Conservation (phyloP, 257 asterid genomes). For the Solanum tacnaense region DNA sequence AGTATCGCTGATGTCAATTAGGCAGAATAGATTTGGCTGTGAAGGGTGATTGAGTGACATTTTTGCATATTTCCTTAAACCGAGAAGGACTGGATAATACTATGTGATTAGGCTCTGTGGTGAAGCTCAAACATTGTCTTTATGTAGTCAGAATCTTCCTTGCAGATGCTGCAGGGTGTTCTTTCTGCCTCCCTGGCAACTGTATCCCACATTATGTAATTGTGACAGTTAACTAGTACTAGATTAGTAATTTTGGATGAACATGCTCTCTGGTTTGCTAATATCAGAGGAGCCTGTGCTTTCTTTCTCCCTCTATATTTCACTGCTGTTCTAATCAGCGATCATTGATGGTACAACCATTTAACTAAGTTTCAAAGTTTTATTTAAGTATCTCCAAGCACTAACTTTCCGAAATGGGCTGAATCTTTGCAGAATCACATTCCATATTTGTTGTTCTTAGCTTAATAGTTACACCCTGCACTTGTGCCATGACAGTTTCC, state of each 20-base stretch:
- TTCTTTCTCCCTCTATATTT: not conserved
- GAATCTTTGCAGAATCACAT: not conserved
- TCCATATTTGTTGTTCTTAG: not conserved
- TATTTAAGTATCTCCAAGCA: not conserved
- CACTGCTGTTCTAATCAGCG: not conserved
- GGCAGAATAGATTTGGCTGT: not conserved
- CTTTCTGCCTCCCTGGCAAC: not conserved
- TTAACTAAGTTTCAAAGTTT: not conserved
- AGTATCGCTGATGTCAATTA: not conserved
- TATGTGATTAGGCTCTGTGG: not conserved
- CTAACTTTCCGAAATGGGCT: not conserved
- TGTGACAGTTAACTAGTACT: not conserved
- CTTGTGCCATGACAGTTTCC: not conserved
- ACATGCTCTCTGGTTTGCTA: not conserved
- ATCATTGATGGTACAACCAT: not conserved
- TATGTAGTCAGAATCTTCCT: not conserved
- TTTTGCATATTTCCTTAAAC: not conserved
- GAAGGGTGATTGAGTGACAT: not conserved
- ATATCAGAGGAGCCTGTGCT: not conserved
- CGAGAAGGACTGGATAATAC: not conserved
- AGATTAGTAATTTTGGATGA: not conserved
- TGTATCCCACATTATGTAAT: not conserved
- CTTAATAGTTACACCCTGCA: not conserved
- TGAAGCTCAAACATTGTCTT: not conserved
- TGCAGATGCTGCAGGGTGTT: not conserved